Percentiles rank a stretch among this genome's conserved stretches.
These are phyloP conservation scores for Laguncularia racemosa DNA, from an alignment of 345 rosid genomes.

Conservation along the genomic window DNA sequence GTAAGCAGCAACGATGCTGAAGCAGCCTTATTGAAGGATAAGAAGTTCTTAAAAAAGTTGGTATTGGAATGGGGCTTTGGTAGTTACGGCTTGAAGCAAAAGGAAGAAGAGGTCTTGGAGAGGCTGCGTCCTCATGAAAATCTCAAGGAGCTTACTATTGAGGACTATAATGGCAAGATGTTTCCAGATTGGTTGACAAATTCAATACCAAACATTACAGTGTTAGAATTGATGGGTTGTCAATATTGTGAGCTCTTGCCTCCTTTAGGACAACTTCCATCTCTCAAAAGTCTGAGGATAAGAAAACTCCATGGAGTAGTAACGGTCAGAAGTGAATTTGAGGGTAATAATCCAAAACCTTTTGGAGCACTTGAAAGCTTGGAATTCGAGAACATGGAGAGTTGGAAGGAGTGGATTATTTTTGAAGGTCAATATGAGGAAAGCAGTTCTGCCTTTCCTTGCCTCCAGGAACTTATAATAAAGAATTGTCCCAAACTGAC, in stretches of 20 bases:
- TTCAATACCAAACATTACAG: conserved; percentile 16
- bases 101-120: conserved; percentile 21
- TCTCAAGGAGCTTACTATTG: conserved; percentile 23
- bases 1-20: conserved; percentile 3
- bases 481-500: conserved; percentile 8
- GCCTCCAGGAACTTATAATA: conserved; percentile 9
- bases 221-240: conserved; percentile 22
- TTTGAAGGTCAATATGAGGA: neutral
- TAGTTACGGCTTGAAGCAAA: conserved; percentile 5
- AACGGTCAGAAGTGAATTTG: conserved; percentile 23
- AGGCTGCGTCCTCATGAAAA: conserved; percentile 31
- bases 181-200: conserved; percentile 33
- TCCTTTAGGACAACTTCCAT: conserved; percentile 27
- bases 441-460: conserved; percentile 4
- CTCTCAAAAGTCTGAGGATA: conserved; percentile 24
- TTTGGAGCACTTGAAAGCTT: conserved; percentile 28
- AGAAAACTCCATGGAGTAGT: conserved; percentile 17
- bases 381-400: conserved; percentile 2
- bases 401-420: conserved; percentile 13
- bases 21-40: conserved; percentile 10
- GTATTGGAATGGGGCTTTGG: conserved; percentile 23
- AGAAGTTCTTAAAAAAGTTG: conserved; percentile 21
- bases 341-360: conserved; percentile 17
- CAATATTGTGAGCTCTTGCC: conserved; percentile 27
- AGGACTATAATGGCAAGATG: conserved; percentile 22